phyloP scores from a whole-genome alignment of 2,329 filamentous ascomycete species.

The Penicillium aurantiogriseum region DNA sequence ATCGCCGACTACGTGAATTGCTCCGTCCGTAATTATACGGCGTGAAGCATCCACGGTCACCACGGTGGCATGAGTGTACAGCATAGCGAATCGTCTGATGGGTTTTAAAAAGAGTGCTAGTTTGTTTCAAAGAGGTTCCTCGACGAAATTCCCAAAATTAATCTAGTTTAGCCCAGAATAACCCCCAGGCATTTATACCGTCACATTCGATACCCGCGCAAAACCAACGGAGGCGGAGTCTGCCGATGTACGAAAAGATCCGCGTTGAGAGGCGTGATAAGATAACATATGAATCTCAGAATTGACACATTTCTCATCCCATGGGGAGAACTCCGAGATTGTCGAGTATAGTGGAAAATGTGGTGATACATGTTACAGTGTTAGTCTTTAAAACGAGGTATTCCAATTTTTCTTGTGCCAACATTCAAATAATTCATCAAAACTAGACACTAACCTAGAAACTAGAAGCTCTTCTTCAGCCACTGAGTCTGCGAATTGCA shows the following conservation, averaged over 20 bases:
- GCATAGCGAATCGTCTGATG: conserved; percentile 23
- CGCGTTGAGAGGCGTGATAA: neutral
- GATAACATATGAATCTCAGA: neutral
- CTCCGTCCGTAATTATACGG: conserved; percentile 50
- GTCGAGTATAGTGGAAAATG: neutral
- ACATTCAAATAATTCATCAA: neutral
- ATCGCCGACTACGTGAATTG: conserved; percentile 42
- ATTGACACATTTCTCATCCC: neutral
- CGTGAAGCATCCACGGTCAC: conserved; percentile 51
- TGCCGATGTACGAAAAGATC: neutral
- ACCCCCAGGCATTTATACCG: neutral
- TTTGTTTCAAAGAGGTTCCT: neutral
- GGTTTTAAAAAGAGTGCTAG: too few species aligned
- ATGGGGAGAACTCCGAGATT: neutral
- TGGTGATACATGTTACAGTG: neutral
- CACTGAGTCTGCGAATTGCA: conserved; percentile 41
- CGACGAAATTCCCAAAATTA: too few species aligned
- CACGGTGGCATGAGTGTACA: conserved; percentile 53
- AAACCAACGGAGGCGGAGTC: neutral
- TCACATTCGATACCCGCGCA: neutral
- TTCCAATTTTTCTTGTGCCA: neutral
- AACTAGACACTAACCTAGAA: neutral
- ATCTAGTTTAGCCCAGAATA: too few species aligned
- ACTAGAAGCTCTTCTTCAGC: conserved; percentile 26
- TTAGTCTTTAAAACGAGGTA: neutral